These are phyloP conservation scores for Penicillium antarcticum DNA, from an alignment of 495 filamentous ascomycete species.

Conservation along the genomic window DNA sequence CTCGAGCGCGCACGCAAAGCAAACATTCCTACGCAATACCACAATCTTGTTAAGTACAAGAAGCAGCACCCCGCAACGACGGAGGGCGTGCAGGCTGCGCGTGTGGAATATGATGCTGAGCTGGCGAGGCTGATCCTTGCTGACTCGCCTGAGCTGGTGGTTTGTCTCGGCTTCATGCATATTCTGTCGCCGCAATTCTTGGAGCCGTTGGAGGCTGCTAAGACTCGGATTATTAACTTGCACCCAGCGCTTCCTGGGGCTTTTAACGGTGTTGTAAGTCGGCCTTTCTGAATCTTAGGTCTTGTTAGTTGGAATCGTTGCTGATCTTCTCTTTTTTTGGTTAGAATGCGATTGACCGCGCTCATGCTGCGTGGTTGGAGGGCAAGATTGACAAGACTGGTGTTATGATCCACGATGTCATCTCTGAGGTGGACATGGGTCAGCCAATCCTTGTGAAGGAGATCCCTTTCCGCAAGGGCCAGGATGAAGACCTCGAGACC, in stretches of 20 bases:
- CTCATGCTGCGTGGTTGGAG: conserved; percentile 68
- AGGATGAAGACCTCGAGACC: conserved; percentile 57
- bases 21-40: conserved; percentile 76
- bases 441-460: conserved; percentile 68
- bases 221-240: conserved; percentile 76
- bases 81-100: conserved; percentile 48
- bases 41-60: conserved; percentile 75
- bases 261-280: conserved; percentile 68
- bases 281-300: background rate
- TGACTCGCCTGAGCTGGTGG: conserved; percentile 68
- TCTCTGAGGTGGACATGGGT: conserved; percentile 80
- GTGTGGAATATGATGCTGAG: conserved; percentile 75
- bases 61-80: conserved; percentile 44
- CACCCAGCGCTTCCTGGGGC: conserved; percentile 76
- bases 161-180: conserved; percentile 53
- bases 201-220: conserved; percentile 55
- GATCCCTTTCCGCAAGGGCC: conserved; percentile 63
- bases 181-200: conserved; percentile 64
- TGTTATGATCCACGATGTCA: conserved; percentile 92
- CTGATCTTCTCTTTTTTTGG: background rate
- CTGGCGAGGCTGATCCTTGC: conserved; percentile 67
- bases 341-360: conserved; percentile 69
- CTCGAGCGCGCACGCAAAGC: conserved; percentile 67
- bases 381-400: conserved; percentile 76
- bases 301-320: conserved; percentile 1